Conservation (phyloP, 2,329 filamentous ascomycete genomes). For the Aspergillus brasiliensis region DNA sequence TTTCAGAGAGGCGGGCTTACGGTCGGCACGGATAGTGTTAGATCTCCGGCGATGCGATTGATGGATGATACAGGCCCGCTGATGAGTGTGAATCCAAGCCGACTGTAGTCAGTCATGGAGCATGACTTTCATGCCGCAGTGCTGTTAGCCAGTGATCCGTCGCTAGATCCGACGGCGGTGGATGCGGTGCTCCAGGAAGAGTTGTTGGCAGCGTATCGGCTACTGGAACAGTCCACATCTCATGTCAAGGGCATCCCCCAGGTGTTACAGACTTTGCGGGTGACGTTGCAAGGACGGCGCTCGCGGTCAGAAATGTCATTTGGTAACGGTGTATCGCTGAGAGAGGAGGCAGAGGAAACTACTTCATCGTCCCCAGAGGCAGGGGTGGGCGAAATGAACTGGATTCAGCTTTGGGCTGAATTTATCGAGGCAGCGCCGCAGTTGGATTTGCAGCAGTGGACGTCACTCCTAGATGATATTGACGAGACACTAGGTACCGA, state of each 20-base stretch:
- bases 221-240: conserved; percentile 3
- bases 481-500: not conserved
- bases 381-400: not conserved
- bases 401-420: not conserved
- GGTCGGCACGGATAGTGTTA: conserved; percentile 5
- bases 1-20: not conserved
- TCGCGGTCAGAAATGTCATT: not conserved
- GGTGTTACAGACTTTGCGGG: conserved; percentile 2
- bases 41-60: not conserved
- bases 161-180: conserved; percentile 21
- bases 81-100: conserved; percentile 18
- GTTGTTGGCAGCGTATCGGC: conserved; percentile 6
- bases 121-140: conserved; percentile 28
- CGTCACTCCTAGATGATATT: not conserved
- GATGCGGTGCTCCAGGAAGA: conserved; percentile 16
- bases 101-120: conserved; percentile 25
- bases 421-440: not conserved
- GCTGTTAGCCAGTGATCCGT: conserved; percentile 27
- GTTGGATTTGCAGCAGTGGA: not conserved
- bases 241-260: conserved; percentile 2
- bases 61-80: conserved; percentile 5
- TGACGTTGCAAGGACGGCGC: not conserved
- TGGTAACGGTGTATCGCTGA: not conserved
- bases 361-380: not conserved
- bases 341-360: not conserved